These are phyloP conservation scores for Suillus fuscotomentosus DNA, from an alignment of 768 basidiomycete genomes.

Conservation along the genomic window DNA sequence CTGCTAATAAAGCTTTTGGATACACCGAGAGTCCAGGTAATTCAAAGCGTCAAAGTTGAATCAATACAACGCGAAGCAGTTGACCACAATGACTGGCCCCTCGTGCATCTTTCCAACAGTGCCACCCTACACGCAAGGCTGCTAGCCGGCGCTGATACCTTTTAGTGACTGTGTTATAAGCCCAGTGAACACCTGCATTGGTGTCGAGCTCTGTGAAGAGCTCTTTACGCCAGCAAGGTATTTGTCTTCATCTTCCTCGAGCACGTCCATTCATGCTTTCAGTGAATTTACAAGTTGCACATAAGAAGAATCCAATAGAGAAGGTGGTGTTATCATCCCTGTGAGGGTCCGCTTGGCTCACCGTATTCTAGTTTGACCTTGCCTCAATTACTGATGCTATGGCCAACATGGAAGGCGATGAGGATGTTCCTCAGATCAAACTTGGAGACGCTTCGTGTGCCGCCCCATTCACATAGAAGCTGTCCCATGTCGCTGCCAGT, in stretches of 20 bases:
- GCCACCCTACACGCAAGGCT: too few species aligned
- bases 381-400: slow-evolving; percentile 78
- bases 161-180: slow-evolving; percentile 96
- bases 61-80: too few species aligned
- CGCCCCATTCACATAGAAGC: slow-evolving; percentile 97
- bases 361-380: slow-evolving; percentile 64
- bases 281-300: slow-evolving; percentile 59
- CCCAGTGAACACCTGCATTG: slow-evolving; percentile 93
- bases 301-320: slow-evolving; percentile 86
- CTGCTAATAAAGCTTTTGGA: too few species aligned
- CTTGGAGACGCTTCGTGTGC: slow-evolving; percentile 99
- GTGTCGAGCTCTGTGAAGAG: slow-evolving; percentile 96
- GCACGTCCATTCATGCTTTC: not conserved
- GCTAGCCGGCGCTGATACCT: too few species aligned
- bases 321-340: slow-evolving; percentile 51
- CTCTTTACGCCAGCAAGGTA: slow-evolving; percentile 95
- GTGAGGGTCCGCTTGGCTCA: slow-evolving; percentile 9
- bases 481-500: slow-evolving; percentile 97
- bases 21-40: too few species aligned
- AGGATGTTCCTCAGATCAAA: slow-evolving; percentile 97
- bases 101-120: too few species aligned
- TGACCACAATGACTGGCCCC: too few species aligned
- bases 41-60: too few species aligned
- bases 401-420: slow-evolving; percentile 91
- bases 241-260: not conserved